These are phyloP conservation scores for Prunus armeniaca DNA, from an alignment of 306 rosid genomes.

Conservation along the genomic window DNA sequence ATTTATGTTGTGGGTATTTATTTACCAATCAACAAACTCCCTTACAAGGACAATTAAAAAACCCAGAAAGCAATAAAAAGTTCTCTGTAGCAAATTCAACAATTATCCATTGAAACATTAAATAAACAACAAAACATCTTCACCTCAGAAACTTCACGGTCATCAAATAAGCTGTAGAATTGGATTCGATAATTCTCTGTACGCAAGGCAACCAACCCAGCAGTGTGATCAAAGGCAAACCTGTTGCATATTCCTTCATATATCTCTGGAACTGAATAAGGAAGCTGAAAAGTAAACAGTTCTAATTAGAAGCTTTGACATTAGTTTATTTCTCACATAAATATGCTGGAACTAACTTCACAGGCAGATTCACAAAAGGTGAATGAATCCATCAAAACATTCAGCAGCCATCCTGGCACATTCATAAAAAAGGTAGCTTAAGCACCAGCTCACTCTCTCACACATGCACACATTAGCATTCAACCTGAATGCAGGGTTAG, in stretches of 20 bases:
- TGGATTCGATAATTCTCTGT: constrained; percentile 82
- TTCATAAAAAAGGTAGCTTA: not conserved
- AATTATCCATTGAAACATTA: constrained; percentile 3
- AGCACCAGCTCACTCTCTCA: not conserved
- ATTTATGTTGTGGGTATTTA: not conserved
- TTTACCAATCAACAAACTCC: not conserved
- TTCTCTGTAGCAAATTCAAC: constrained; percentile 8
- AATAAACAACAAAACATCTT: constrained; percentile 5
- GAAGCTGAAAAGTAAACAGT: constrained; percentile 51
- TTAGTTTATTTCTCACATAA: constrained; percentile 2
- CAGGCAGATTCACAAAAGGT: not conserved
- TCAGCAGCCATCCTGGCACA: not conserved
- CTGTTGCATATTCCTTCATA: constrained; percentile 45
- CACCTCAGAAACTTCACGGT: constrained; percentile 85
- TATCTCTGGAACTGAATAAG: constrained; percentile 50
- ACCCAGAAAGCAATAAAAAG: not conserved
- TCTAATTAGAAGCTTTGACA: constrained; percentile 7
- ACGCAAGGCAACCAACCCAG: constrained; percentile 75
- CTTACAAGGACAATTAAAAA: not conserved
- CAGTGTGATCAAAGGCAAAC: constrained; percentile 59
- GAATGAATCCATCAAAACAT: not conserved
- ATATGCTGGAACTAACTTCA: constrained; percentile 14
- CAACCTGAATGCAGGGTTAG: not conserved
- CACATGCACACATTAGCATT: not conserved
- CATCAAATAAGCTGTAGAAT: constrained; percentile 79